Evolutionary conservation across 345 rosid species (phyloP), one percentile per base, ranked within the genome.

Genomic region (Brassica incana): DNA sequence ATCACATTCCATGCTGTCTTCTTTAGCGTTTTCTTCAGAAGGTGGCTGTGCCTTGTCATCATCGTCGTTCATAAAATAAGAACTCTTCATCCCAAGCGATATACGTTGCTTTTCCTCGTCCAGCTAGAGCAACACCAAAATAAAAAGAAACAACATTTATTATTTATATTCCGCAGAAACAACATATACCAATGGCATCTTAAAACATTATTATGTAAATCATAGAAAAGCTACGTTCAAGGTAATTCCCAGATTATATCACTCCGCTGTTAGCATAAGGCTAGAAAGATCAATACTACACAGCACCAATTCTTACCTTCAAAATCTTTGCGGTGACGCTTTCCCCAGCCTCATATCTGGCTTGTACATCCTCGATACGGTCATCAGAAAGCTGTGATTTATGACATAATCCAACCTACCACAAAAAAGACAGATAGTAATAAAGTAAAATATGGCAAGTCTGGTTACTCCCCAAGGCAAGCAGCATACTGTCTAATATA

Each of bases 381-480:
- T 87, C 90, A 69, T 90, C 97, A 8, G 94, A 82, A 77, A 95
- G 85, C 86, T 95, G 89, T 2, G 98, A 90, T 65, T 84, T 82
- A 78, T 95, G 98, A 77, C 98, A 95, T 68, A 95, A 87, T 61
- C 99, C 99, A 84, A 93, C 98, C 99, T 95, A 80, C 20, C 45
- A 77, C 64, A 67, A 71, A 77, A 52, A 74, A 69, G n/a, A n/a
- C n/a, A n/a, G n/a, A n/a, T n/a, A n/a, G 40, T 6, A 65, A 65
- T 15, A 40, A n/a, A 38, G 63, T 36, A 73, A 72, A 65, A 45
- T 71, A 67, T 36, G 8, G 33, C 66, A n/a, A n/a, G n/a, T n/a
- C n/a, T n/a, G n/a, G n/a, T n/a, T 18, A 58, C 79, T 73, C 60
- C 30, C 12, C 36, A 30, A 61, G 50, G 50, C 36, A 69, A 70